Percentiles rank a stretch among this genome's conserved stretches.
phyloP scores from a whole-genome alignment of 176 grass and related monocot species.

The bread wheat (Triticum aestivum) region IWGSC_CS_RefSeq_v2.1 NC_057809.1:11826193-11826692 shows the following conservation, averaged over 20 bases:
- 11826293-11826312: constrained; percentile 37
- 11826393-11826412: constrained; percentile 24
- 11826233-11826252: too few species aligned
- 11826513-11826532: too few species aligned
- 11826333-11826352: constrained; percentile 28
- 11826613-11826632: too few species aligned
- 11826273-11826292: constrained; percentile 37
- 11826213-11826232: background rate
- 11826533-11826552: too few species aligned
- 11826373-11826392: constrained; percentile 16
- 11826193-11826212: constrained; percentile 38
- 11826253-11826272: constrained; percentile 11
- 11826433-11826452: background rate
- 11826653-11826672: too few species aligned
- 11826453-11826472: background rate
- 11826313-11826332: background rate
- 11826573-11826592: too few species aligned
- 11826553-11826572: too few species aligned
- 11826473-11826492: background rate
- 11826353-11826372: background rate
- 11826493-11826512: too few species aligned
- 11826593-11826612: too few species aligned
- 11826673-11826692: too few species aligned
- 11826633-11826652: too few species aligned
- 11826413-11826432: constrained; percentile 29